These are phyloP conservation scores for Pseudogymnoascus sp. DNA, from an alignment of 2,329 filamentous ascomycete genomes.

Conservation along the genomic window DNA sequence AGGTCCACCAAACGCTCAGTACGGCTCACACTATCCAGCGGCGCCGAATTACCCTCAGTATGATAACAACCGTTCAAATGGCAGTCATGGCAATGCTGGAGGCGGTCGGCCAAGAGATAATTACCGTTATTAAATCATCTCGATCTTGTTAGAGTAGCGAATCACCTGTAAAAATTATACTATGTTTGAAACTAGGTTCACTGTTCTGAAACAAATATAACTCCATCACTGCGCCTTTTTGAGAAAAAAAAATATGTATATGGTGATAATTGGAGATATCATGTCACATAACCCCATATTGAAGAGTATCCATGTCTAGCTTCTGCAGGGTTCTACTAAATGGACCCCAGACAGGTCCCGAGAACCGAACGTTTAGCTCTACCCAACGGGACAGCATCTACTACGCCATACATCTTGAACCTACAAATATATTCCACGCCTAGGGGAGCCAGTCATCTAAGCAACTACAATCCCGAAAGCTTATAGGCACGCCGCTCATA, in stretches of 20 bases:
- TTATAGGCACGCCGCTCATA: background rate
- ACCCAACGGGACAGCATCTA: background rate
- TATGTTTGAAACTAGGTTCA: background rate
- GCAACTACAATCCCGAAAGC: background rate
- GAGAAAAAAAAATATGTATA: background rate
- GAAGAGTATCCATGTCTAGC: background rate
- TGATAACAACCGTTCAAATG: background rate
- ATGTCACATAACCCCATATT: background rate
- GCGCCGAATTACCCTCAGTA: conserved; percentile 16
- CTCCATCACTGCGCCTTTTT: background rate
- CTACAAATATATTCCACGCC: conserved; percentile 3
- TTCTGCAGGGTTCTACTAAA: background rate
- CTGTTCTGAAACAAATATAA: background rate
- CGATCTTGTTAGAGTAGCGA: background rate
- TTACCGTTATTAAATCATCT: background rate
- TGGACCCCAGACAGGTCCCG: conserved; percentile 1
- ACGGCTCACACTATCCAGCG: conserved; percentile 13
- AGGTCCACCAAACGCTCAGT: background rate
- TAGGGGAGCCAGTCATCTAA: background rate
- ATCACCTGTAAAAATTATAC: background rate
- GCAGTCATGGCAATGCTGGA: background rate
- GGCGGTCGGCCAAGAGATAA: background rate
- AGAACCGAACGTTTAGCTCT: conserved; percentile 1
- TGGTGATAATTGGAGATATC: background rate
- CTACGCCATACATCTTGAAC: background rate